These are phyloP conservation scores for Xylaria curta DNA, from an alignment of 495 filamentous ascomycete species.

Conservation along the genomic window DNA sequence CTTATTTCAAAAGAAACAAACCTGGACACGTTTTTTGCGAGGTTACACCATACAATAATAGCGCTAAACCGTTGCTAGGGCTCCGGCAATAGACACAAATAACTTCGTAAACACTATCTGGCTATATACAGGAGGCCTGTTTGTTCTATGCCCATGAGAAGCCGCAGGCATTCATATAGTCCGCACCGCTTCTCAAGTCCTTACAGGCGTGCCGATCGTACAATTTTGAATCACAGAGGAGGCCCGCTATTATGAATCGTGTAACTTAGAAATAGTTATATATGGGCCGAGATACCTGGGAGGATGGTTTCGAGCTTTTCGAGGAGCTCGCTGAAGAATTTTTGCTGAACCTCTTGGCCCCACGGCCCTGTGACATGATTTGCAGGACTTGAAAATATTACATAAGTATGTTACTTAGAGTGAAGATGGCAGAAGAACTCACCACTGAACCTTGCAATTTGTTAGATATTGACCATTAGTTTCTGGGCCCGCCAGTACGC, in stretches of 20 bases:
- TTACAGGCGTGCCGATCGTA: neutral
- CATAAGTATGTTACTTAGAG: neutral
- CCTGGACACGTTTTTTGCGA: no score
- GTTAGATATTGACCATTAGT: conserved; percentile 46
- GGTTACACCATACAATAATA: no score
- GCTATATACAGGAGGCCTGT: no score
- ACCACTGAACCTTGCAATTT: conserved; percentile 39
- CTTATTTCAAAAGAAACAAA: no score
- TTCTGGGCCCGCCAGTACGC: conserved; percentile 37
- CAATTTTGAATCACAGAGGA: neutral
- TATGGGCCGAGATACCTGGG: conserved; percentile 48
- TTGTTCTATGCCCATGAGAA: no score
- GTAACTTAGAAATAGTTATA: neutral
- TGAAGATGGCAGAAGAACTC: conserved; percentile 24
- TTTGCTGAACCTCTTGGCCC: conserved; percentile 53
- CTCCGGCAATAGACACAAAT: no score
- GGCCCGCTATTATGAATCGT: neutral
- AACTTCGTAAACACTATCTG: no score
- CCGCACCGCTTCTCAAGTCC: neutral
- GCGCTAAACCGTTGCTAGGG: no score
- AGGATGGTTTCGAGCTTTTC: conserved; percentile 56
- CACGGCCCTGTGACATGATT: conserved; percentile 38
- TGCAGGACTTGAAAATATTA: conserved; percentile 37
- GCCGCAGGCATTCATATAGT: no score
- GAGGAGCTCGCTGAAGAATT: conserved; percentile 58